Percentiles rank a stretch among this genome's conserved stretches.
Conservation (phyloP, 768 basidiomycete genomes). For the Rhodotorula toruloides region DNA sequence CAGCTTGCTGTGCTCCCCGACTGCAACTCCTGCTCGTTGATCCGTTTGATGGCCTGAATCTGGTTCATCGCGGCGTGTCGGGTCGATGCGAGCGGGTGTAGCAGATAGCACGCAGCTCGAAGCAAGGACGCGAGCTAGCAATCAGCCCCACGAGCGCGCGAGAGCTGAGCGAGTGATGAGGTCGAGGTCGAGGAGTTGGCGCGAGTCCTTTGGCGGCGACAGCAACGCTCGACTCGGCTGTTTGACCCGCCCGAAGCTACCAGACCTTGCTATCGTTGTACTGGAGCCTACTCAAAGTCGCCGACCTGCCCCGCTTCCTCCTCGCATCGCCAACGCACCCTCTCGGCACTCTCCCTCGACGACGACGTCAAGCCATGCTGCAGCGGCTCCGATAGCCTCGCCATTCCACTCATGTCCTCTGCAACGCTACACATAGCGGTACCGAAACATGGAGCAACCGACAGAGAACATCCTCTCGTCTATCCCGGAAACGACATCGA, state of each 20-base stretch:
- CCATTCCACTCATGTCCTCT: neutral
- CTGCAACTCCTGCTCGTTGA: constrained; percentile 84
- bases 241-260: no score
- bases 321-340: neutral
- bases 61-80: constrained; percentile 20
- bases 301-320: no score
- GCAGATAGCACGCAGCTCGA: no score
- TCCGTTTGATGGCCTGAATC: constrained; percentile 81
- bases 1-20: constrained; percentile 63
- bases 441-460: constrained; percentile 2
- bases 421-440: neutral
- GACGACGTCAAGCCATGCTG: neutral
- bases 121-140: no score
- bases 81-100: no score
- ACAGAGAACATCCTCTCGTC: constrained; percentile 15
- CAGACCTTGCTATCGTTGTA: no score
- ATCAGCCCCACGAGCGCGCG: no score
- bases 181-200: no score
- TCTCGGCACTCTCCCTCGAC: neutral
- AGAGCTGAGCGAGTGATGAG: no score
- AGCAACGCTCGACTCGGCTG: no score
- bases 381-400: neutral
- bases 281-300: no score
- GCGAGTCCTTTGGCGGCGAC: no score
- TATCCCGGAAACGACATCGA: neutral